Base-by-base conservation (phyloP, 1,284 basidiomycete species). In the Ustilago bromivora region DNA sequence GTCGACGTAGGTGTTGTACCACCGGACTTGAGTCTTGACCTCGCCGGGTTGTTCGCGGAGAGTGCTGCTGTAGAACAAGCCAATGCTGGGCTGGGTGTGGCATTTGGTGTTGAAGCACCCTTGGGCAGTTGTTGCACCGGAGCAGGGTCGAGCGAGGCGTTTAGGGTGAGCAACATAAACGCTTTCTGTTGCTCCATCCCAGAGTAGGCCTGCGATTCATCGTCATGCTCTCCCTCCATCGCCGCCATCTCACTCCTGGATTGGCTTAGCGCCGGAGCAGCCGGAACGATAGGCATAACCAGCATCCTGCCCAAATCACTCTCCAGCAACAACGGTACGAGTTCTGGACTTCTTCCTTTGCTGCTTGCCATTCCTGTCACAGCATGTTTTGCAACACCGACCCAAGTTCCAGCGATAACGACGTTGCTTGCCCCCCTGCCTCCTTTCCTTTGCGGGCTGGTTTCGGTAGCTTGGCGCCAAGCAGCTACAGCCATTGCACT, bases 101-200 rank as follows among this genome's bases (percentile, higher is more conserved):
- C 35, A n/a, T 35, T 53, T 40, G 71, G 34, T 15, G 63, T 61
- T 2, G 65, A 55, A 11, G 56, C 43, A 10, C 34, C 41, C 19
- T 61, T 67, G 0, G 51, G 35, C 4, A 60, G 15, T 12, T 8
- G 43, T 4, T 8, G 43, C 5, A 38, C 23, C 2, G 69, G 40
- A 3, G 69, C 55, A 4, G 38, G 40, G 12, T 51, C 19, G 5
- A 54, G 11, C 28, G 66, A 34, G 12, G 74, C 74, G 38, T 77
- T 77, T 53, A 77, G 70, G 7, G 66, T 70, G 32, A 77, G 64
- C 4, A 77, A 63, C 75, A 77, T 77, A n/a, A 72, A 77, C 36
- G 75, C 70, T 34, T 57, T 72, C 2, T 34, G 41, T 17, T 61
- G 23, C 0, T 77, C 63, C 0, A 8, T 41, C 10, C 23, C 23